Evolutionary conservation across 495 filamentous ascomycete species (phyloP), one percentile per base, ranked within the genome.

Genomic region (Saxophila tyrrhenica): DNA sequence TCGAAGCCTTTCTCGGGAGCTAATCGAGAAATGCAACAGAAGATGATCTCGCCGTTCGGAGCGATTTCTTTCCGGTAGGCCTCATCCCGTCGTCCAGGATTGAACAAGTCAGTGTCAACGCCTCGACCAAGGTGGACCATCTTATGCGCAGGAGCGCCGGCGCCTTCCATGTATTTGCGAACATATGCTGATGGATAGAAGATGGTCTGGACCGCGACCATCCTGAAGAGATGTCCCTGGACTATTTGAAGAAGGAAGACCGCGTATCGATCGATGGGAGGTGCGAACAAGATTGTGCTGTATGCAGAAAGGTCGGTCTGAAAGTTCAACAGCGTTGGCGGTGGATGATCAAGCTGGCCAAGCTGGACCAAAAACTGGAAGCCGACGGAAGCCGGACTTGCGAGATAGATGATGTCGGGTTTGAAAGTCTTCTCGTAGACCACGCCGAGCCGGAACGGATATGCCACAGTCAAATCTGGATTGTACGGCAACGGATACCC

Each of bases 241-340:
- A 81, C 78, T 0, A 66, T 58, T 15, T 72, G 69, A 51, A 83
- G 73, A 22, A 80, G 63, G 61, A 69, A 74, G 39, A 78, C 76
- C 3, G 77, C 80, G 45, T 78, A 73, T 8, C 58, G 59, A 51
- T 76, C 75, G 17, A 84, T 67, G 0, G 78, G 78, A 25, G 70
- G 64, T 0, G 78, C 78, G 43, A 84, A 79, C 24, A 84, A 66
- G 52, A 84, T 78, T 49, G 74, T 72, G 60, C 75, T 75, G 58
- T 84, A 84, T 13, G 78, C 76, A 0, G 78, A 76, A 5, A 84
- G 69, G 62, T 84, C 79, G 0, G 80, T 84, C 60, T 84, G 80
- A 58, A 81, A 83, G 61, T 83, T 84, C 55, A 79, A 72, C 42
- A 83, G 67, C 0, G 79, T 65, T 2, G 78, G 75, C 0, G 78